Evolutionary conservation across 495 filamentous ascomycete genomes (phyloP).

Genomic region (Daldinia loculata): DNA sequence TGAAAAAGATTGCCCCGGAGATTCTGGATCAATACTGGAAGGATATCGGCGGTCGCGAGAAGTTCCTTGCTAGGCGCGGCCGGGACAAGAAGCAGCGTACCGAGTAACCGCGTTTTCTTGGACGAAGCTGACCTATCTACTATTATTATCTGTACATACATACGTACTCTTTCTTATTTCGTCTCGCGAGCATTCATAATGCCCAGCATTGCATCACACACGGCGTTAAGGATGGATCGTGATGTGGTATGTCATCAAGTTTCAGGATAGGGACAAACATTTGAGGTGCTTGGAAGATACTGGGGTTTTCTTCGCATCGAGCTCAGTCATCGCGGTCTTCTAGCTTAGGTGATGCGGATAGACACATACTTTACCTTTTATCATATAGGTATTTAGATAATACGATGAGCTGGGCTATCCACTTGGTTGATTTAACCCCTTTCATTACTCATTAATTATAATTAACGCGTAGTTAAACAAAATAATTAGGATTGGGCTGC

Average conservation of each 20-base stretch:
- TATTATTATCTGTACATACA: slow-evolving; percentile 5
- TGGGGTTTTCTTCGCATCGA: background rate
- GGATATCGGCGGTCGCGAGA: slow-evolving; percentile 39
- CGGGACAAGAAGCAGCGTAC: slow-evolving; percentile 36
- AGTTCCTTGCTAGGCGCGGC: slow-evolving; percentile 37
- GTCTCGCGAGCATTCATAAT: slow-evolving; percentile 9
- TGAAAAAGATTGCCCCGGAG: slow-evolving; percentile 38
- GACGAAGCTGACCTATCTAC: background rate
- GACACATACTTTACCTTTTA: background rate
- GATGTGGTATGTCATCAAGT: slow-evolving; percentile 2
- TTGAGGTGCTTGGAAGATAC: background rate
- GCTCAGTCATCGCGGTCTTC: background rate
- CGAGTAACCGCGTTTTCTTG: background rate
- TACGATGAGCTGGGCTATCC: background rate
- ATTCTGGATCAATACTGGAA: slow-evolving; percentile 40
- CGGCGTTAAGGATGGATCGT: slow-evolving; percentile 18
- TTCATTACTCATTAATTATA: background rate
- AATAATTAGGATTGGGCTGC: too few species aligned
- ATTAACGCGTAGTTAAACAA: too few species aligned
- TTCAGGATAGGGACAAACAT: background rate
- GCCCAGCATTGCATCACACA: slow-evolving; percentile 23
- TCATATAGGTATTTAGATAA: background rate
- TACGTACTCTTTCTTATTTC: slow-evolving; percentile 5
- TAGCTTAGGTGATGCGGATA: background rate
- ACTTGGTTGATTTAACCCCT: background rate